Percentiles rank a stretch among this genome's conserved stretches.
These are phyloP conservation scores for Setaria viridis DNA, from an alignment of 202 grass and related monocot species.

Conservation along the genomic window DNA sequence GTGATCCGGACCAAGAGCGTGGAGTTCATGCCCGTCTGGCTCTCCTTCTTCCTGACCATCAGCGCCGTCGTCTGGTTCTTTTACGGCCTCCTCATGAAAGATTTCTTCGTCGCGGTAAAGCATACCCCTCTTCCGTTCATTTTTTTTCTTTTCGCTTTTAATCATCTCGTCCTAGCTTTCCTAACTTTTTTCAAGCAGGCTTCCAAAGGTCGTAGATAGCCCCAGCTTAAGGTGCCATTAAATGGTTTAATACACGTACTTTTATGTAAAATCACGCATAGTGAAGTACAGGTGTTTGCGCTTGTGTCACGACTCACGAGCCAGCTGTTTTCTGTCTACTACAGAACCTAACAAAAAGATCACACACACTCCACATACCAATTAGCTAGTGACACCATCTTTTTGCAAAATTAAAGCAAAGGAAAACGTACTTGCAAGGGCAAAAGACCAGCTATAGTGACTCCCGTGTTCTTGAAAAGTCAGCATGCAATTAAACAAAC, in stretches of 20 bases:
- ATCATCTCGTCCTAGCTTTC: not conserved
- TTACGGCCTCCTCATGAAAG: constrained; percentile 72
- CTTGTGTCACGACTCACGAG: constrained; percentile 25
- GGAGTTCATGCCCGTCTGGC: constrained; percentile 83
- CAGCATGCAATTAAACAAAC: not conserved
- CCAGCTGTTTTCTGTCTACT: constrained; percentile 38
- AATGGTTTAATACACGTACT: constrained; percentile 29
- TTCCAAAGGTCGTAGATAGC: not conserved
- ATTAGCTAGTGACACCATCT: not conserved
- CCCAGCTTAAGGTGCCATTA: constrained; percentile 17
- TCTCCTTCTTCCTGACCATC: constrained; percentile 87
- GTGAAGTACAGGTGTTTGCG: constrained; percentile 34
- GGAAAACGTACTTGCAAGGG: constrained; percentile 16
- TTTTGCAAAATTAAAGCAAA: constrained; percentile 32
- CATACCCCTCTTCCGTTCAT: not conserved
- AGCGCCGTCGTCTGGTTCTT: constrained; percentile 89
- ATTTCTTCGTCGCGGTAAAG: constrained; percentile 76
- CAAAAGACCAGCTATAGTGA: not conserved
- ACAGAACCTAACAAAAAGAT: constrained; percentile 49
- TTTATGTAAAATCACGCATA: constrained; percentile 29
- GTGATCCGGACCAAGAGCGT: constrained; percentile 91
- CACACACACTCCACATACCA: not conserved
- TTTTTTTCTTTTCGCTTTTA: not conserved
- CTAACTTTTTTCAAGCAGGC: not conserved
- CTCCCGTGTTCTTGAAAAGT: constrained; percentile 1